Base-by-base conservation (phyloP, 2,329 filamentous ascomycete species). In the Ophiosphaerella herpotricha region DNA sequence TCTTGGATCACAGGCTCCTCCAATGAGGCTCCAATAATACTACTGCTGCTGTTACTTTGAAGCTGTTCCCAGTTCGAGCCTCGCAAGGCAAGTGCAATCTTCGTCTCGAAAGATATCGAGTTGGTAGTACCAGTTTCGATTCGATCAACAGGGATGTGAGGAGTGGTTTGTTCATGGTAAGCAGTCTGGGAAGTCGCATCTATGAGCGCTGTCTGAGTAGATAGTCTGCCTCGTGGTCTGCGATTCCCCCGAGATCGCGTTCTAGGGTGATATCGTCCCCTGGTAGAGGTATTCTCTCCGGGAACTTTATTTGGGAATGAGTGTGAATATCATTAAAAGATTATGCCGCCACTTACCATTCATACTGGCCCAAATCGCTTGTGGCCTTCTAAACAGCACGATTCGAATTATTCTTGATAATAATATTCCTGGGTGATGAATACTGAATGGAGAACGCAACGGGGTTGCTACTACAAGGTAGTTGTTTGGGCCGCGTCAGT, bases 1-100 rank as follows among this genome's bases (percentile, higher is more conserved):
- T 40, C 29, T 37, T 31, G 32, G 18, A 29, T 16, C 8, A 14
- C 26, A 40, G 8, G 21, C 9, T 23, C 31, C 42, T 16, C 34
- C 34, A 32, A 33, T 16, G 34, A 42, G 5, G 32, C 24, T 7
- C 41, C 31, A 5, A 13, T 11, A 5, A 35, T 14, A 16, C 21
- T 23, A 23, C 29, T 33, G 34, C n/a, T 29, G 14, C 9, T 50
- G 6, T 12, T 24, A 29, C 18, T 39, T 38, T 55, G 54, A 9
- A 60, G 43, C 14, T 53, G 42, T 44, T 60, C 51, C 57, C 57
- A 60, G 35, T 39, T 50, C 5, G 44, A 46, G 12, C 57, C 57
- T 8, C 39, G 39, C 39, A 60, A 46, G 2, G 57, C 57, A 16
- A 53, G 36, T 12, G 46, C 54, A 9, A 60, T 57, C 33, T 45